These are phyloP conservation scores for Elsinoe ampelina DNA, from an alignment of 2,329 filamentous ascomycete genomes.

Conservation along the genomic window DNA sequence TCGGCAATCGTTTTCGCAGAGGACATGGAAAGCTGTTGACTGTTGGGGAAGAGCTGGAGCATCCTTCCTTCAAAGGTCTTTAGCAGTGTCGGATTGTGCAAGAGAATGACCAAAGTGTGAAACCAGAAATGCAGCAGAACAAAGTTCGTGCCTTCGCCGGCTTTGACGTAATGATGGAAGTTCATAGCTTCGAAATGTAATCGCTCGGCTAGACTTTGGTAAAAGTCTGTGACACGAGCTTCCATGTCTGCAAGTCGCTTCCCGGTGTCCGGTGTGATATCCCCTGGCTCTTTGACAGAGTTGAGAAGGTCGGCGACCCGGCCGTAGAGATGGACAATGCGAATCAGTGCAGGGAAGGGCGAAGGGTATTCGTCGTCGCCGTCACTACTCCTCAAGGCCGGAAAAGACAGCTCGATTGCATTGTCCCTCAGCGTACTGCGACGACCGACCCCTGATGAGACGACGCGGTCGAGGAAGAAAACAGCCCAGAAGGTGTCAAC, in stretches of 20 bases:
- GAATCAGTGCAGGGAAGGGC: slow-evolving; percentile 69
- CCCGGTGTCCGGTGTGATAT: slow-evolving; percentile 67
- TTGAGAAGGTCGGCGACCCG: slow-evolving; percentile 77
- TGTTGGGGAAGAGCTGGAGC: slow-evolving; percentile 67
- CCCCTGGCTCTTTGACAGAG: slow-evolving; percentile 62
- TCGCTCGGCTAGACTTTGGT: slow-evolving; percentile 64
- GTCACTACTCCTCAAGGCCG: slow-evolving; percentile 44
- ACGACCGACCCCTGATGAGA: slow-evolving; percentile 77
- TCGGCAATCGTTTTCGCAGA: slow-evolving; percentile 88
- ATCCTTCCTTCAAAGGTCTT: slow-evolving; percentile 63
- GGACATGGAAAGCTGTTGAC: slow-evolving; percentile 72
- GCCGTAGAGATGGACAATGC: slow-evolving; percentile 79
- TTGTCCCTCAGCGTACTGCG: slow-evolving; percentile 76
- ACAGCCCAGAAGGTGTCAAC: slow-evolving; percentile 87
- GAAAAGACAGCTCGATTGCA: slow-evolving; percentile 72
- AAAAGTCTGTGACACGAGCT: slow-evolving; percentile 62
- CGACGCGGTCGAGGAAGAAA: slow-evolving; percentile 77
- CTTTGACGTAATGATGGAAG: slow-evolving; percentile 74
- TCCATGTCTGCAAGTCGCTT: slow-evolving; percentile 68
- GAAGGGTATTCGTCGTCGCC: slow-evolving; percentile 58
- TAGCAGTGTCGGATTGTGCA: slow-evolving; percentile 75
- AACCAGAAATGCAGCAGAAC: slow-evolving; percentile 85
- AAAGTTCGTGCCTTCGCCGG: slow-evolving; percentile 76
- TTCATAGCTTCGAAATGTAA: slow-evolving; percentile 79
- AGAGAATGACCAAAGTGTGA: slow-evolving; percentile 72